phyloP scores from a whole-genome alignment of 768 basidiomycete genomes.

The Phaeotremella skinneri region DNA sequence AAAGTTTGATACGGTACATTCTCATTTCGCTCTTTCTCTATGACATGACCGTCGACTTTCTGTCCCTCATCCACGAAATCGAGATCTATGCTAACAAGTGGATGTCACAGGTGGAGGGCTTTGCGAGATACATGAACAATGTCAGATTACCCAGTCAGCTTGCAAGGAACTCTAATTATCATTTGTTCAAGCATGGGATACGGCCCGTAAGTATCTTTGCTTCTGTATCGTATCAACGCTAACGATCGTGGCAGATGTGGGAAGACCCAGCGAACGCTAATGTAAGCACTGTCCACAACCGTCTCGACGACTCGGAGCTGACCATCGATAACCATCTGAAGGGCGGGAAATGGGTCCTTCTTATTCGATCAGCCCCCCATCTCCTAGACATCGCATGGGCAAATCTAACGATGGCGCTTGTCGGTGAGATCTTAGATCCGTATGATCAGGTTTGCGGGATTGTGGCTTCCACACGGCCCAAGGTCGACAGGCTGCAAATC shows the following conservation, averaged over 20 bases:
- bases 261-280: slow-evolving; percentile 87
- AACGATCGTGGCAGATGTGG: slow-evolving; percentile 65
- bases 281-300: slow-evolving; percentile 19
- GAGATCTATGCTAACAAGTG: slow-evolving; percentile 1
- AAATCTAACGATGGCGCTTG: slow-evolving; percentile 85
- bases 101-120: slow-evolving; percentile 40
- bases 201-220: slow-evolving; percentile 25
- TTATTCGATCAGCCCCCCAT: slow-evolving; percentile 78
- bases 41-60: neutral
- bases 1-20: slow-evolving; percentile 72
- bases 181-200: slow-evolving; percentile 72
- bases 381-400: slow-evolving; percentile 84
- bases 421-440: slow-evolving; percentile 71
- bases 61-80: neutral
- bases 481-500: slow-evolving; percentile 84
- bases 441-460: slow-evolving; percentile 68
- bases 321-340: slow-evolving; percentile 3
- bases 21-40: neutral
- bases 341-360: slow-evolving; percentile 93
- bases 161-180: slow-evolving; percentile 88
- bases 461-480: slow-evolving; percentile 80
- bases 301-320: neutral
- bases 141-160: slow-evolving; percentile 65
- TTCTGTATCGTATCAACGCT: neutral
- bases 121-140: slow-evolving; percentile 46